phyloP scores from a whole-genome alignment of 73 alveolate species.

The Breviolum minutum region DNA sequence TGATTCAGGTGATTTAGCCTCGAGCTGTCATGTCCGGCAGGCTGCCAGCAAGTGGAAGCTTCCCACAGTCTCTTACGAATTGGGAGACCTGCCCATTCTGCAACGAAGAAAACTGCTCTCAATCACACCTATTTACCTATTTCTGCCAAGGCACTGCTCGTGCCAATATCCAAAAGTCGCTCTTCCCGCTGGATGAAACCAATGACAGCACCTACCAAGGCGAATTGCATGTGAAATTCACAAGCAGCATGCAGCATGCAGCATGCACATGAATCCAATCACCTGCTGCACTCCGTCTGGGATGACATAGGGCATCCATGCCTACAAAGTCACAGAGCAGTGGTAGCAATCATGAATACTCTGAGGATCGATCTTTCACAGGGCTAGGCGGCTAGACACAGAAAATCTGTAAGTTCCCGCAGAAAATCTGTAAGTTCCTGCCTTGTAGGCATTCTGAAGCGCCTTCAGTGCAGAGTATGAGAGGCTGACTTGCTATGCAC shows the following conservation, averaged over 20 bases:
- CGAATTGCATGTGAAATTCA: no score
- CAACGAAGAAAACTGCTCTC: not conserved
- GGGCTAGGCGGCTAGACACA: not conserved
- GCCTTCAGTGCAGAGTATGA: not conserved
- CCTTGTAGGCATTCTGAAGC: conserved; percentile 20
- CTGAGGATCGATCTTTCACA: not conserved
- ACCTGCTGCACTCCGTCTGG: conserved; percentile 82
- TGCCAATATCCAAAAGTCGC: conserved; percentile 97
- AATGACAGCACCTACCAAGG: conserved; percentile 16
- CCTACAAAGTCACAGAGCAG: conserved; percentile 18
- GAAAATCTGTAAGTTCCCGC: not conserved
- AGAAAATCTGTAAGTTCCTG: not conserved
- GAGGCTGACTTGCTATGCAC: not conserved
- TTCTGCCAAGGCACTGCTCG: conserved; percentile 95
- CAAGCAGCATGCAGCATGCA: no score
- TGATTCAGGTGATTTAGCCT: not conserved
- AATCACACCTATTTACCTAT: not conserved
- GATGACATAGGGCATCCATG: conserved; percentile 96
- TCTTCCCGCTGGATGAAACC: conserved; percentile 62
- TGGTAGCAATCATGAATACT: not conserved
- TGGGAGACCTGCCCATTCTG: conserved; percentile 50
- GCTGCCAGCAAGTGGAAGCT: conserved; percentile 98
- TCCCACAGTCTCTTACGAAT: conserved; percentile 96
- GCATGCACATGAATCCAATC: not conserved
- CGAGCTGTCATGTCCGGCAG: conserved; percentile 98